Evolutionary conservation across 306 rosid species (phyloP).

Genomic region (Rosa persica): DNA sequence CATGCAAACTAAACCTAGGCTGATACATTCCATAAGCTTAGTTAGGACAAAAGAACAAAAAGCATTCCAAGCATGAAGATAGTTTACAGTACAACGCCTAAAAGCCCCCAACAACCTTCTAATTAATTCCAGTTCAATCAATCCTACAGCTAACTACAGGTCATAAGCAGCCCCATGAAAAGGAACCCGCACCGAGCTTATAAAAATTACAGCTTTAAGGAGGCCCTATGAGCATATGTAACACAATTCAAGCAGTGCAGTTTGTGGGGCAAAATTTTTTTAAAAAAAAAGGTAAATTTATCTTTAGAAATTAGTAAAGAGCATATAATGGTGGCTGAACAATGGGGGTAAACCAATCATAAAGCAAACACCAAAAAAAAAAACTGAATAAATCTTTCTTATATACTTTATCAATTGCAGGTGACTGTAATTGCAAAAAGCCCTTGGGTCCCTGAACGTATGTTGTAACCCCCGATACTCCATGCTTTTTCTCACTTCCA

Average conservation of each 20-base stretch:
- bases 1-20: neutral
- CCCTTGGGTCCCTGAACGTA: constrained; percentile 36
- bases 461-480: constrained; percentile 45
- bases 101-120: constrained; percentile 2
- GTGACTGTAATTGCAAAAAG: constrained; percentile 36
- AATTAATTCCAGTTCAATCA: neutral
- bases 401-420: constrained; percentile 43
- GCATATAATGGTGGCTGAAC: neutral
- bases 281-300: neutral
- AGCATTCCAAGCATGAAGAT: neutral
- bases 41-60: neutral
- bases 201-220: neutral
- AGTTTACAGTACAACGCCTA: neutral
- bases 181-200: neutral
- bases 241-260: neutral
- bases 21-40: neutral
- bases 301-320: neutral
- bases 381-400: neutral
- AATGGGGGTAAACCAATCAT: neutral
- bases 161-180: neutral
- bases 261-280: no score
- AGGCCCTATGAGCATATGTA: neutral
- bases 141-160: neutral
- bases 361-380: neutral
- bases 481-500: constrained; percentile 43